Conservation (phyloP, 1,284 basidiomycete species). For the Cutaneotrichosporon sp. region DNA sequence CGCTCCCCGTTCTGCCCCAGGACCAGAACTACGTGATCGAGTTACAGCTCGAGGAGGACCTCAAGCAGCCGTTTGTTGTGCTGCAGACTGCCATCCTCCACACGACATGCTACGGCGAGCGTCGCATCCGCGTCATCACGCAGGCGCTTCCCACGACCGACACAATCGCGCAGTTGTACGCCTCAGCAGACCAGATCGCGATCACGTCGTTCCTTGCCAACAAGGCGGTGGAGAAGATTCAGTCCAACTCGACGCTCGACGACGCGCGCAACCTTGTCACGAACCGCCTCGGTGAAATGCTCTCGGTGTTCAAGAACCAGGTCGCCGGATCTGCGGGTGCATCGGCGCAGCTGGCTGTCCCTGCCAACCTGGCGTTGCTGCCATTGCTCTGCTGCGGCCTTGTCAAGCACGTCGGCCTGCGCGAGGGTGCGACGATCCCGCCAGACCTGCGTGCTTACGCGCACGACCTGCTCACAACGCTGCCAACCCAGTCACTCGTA, state of each 20-base stretch:
- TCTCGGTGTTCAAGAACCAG: slow-evolving; percentile 90
- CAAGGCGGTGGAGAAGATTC: slow-evolving; percentile 92
- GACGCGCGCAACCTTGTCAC: slow-evolving; percentile 88
- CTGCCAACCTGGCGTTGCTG: slow-evolving; percentile 90
- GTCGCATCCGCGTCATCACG: slow-evolving; percentile 93
- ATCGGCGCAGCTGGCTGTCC: slow-evolving; percentile 86
- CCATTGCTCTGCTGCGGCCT: slow-evolving; percentile 86
- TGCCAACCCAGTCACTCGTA: slow-evolving; percentile 86
- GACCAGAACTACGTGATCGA: slow-evolving; percentile 98
- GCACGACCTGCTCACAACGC: slow-evolving; percentile 83
- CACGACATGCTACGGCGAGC: slow-evolving; percentile 92
- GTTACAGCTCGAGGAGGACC: slow-evolving; percentile 93
- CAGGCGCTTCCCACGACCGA: slow-evolving; percentile 88
- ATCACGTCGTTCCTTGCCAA: slow-evolving; percentile 86
- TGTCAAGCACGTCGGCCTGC: slow-evolving; percentile 91
- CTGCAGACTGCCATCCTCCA: slow-evolving; percentile 95
- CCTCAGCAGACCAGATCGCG: slow-evolving; percentile 91
- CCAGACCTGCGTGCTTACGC: slow-evolving; percentile 95
- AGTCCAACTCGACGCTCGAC: slow-evolving; percentile 75
- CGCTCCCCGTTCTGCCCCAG: slow-evolving; percentile 92
- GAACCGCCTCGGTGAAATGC: slow-evolving; percentile 86
- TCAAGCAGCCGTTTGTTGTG: slow-evolving; percentile 89
- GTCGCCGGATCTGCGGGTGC: slow-evolving; percentile 93
- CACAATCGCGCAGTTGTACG: slow-evolving; percentile 90
- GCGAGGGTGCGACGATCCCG: slow-evolving; percentile 93